These are phyloP conservation scores for Trichophyton rubrum DNA, from an alignment of 2,329 filamentous ascomycete species.

Conservation along the genomic window DNA sequence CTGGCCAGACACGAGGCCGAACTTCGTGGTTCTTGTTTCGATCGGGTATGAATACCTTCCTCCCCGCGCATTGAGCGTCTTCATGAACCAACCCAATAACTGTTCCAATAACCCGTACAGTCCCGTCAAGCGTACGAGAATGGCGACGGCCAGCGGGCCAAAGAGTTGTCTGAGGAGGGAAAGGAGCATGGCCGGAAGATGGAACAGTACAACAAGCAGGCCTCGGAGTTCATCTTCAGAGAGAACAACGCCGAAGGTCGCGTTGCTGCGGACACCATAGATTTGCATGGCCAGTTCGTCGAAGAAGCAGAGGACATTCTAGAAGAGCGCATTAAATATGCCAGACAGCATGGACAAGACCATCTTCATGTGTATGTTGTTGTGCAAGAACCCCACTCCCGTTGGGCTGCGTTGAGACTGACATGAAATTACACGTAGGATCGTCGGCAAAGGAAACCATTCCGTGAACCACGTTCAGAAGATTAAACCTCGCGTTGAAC, in stretches of 20 bases:
- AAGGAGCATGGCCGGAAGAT: constrained; percentile 74
- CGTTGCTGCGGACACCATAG: constrained; percentile 70
- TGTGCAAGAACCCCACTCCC: neutral
- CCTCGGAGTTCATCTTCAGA: constrained; percentile 86
- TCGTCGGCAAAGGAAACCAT: constrained; percentile 93
- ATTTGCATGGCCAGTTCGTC: constrained; percentile 87
- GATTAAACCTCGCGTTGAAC: constrained; percentile 88
- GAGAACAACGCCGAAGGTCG: constrained; percentile 76
- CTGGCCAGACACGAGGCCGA: constrained; percentile 68
- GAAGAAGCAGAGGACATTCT: constrained; percentile 90
- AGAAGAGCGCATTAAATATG: constrained; percentile 70
- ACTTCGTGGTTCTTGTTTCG: constrained; percentile 66
- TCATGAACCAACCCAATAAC: neutral
- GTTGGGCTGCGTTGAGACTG: neutral
- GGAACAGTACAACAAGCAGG: constrained; percentile 81
- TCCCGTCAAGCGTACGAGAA: constrained; percentile 66
- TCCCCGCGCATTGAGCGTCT: neutral
- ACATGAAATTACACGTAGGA: constrained; percentile 36
- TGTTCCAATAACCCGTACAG: constrained; percentile 29
- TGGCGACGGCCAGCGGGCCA: constrained; percentile 73
- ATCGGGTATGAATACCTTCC: constrained; percentile 41
- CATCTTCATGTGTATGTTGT: constrained; percentile 64
- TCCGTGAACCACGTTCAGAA: constrained; percentile 71
- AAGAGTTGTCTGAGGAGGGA: constrained; percentile 70
- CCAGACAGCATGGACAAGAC: constrained; percentile 57